These are phyloP conservation scores for Aspergillus hiratsukae DNA, from an alignment of 2,329 filamentous ascomycete genomes.

Conservation along the genomic window DNA sequence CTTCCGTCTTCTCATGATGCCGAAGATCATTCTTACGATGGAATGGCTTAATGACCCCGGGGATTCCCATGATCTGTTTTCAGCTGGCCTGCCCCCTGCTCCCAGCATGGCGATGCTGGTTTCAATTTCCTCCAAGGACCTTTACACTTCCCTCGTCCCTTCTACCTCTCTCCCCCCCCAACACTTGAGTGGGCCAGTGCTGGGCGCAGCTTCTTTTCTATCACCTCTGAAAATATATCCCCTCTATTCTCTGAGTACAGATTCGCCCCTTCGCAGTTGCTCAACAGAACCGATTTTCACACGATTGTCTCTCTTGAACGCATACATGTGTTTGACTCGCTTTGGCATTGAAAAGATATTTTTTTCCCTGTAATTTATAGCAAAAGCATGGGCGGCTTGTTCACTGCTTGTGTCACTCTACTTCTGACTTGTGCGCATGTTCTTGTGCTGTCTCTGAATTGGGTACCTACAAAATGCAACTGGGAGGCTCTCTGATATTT, in stretches of 20 bases:
- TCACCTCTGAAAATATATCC: background rate
- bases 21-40: slow-evolving; percentile 5
- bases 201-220: background rate
- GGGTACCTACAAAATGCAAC: slow-evolving; percentile 14
- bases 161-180: background rate
- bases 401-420: slow-evolving; percentile 12
- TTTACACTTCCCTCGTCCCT: background rate
- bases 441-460: slow-evolving; percentile 15
- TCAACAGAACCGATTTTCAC: slow-evolving; percentile 1
- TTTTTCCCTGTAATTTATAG: slow-evolving; percentile 27
- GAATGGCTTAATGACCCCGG: slow-evolving; percentile 8
- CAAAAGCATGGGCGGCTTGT: slow-evolving; percentile 32
- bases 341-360: background rate
- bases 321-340: background rate
- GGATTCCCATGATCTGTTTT: background rate
- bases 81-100: background rate
- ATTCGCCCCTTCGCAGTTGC: background rate
- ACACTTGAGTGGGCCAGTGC: background rate
- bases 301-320: background rate
- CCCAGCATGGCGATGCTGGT: background rate
- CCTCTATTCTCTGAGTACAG: background rate
- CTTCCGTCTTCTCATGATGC: background rate
- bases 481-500: slow-evolving; percentile 6
- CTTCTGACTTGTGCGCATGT: slow-evolving; percentile 12
- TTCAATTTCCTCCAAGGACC: background rate